Percentiles rank a stretch among this genome's conserved stretches.
Evolutionary conservation across 129 eudicot genomes (phyloP).

Genomic region (Dittrichia graveolens): DNA sequence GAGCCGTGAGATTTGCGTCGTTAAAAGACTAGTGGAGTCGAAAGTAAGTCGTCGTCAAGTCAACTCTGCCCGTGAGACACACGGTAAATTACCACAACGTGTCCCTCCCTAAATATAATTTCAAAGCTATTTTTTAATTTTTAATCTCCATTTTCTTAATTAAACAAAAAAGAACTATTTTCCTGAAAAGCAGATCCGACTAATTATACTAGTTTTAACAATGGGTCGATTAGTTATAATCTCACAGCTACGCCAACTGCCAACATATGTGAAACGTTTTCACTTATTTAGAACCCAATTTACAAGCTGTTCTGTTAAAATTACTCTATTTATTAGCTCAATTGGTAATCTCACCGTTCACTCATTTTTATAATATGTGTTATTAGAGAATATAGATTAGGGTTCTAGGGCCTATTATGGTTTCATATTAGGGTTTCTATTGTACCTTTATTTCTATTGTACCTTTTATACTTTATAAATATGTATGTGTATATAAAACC

Average conservation of each 20-base stretch:
- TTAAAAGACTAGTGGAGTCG: slow-evolving; percentile 22
- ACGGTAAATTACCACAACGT: neutral
- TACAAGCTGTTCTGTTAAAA: neutral
- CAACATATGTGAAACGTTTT: no score
- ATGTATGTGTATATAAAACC: neutral
- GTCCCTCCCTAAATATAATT: neutral
- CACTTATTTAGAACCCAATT: neutral
- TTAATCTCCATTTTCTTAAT: neutral
- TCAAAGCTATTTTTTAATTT: neutral
- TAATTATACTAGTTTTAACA: neutral
- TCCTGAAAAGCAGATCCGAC: neutral
- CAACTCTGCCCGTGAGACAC: slow-evolving; percentile 34
- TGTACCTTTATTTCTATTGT: no score
- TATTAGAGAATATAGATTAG: no score
- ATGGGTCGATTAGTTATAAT: no score
- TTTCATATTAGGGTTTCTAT: no score
- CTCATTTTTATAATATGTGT: neutral
- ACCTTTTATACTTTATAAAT: no score
- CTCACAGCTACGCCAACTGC: no score
- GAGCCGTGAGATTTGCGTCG: slow-evolving; percentile 33
- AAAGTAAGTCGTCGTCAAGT: slow-evolving; percentile 35
- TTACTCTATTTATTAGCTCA: neutral
- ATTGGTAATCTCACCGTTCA: neutral
- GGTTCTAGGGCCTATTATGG: no score
- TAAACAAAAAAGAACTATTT: neutral